Base-by-base conservation (phyloP, 495 filamentous ascomycete genomes). In the Aspergillus bridgeri region DNA sequence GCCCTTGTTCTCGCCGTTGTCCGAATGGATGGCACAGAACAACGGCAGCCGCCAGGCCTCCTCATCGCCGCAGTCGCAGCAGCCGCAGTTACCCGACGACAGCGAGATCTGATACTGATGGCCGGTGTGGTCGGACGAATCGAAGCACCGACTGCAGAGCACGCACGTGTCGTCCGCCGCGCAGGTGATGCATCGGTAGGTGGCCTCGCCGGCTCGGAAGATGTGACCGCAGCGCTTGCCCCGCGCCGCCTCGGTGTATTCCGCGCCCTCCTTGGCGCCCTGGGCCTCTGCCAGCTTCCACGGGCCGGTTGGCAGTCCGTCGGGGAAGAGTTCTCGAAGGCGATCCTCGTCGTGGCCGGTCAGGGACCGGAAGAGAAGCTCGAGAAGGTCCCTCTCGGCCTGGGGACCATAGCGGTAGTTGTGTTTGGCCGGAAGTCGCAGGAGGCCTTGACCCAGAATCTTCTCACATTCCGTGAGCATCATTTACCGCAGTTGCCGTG, bases 221-320 rank as follows among this genome's bases (percentile, higher is more conserved):
- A 98, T 98, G 76, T 98, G 94, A 7, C 94, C 94, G 68, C 94
- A 98, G n/a, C 90, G 85, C 69, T 93, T 96, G 50, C 94, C 94
- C 63, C 92, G 83, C 46, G 95, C 94, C 27, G 88, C 88, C 60
- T 90, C 89, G 50, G 89, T 95, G 70, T 98, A 98, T 69, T 98
- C 94, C 4, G 93, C 90, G 11, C 94, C 94, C 62, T 96, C 92
- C 48, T 88, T 79, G 8, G 91, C 89, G n/a, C 93, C 94, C 66
- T 97, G 95, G 20, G 91, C 92, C 54, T 87, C 83, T 42, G 86
- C 80, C 25, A 98, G 76, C 65, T 86, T 92, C 85, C 92, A 89
- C 29, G 75, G 69, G n/a, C 78, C 79, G 25, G 64, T 64, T 2
- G 87, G 83, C 4, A 83, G 68, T n/a, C 89, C 89, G 17, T 86